A percentile compares a stretch with the other conserved stretches of the same genome.
phyloP scores from a whole-genome alignment of 2,329 filamentous ascomycete species.

The Aureobasidium leucospermi region DNA sequence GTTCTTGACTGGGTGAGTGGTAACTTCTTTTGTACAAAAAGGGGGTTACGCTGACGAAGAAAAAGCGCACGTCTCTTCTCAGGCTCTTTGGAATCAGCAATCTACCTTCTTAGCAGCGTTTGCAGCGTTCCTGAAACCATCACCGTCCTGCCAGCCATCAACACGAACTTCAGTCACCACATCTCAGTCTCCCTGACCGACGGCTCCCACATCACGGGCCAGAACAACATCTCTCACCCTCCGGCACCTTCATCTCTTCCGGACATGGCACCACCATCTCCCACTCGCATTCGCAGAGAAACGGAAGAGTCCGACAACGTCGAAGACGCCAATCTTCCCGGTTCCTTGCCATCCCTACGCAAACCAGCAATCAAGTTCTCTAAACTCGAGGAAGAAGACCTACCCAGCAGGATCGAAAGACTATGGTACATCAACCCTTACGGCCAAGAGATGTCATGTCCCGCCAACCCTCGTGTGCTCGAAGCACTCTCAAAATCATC shows the following conservation, averaged over 20 bases:
- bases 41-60: not conserved
- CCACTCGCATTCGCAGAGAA: constrained; percentile 23
- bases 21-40: not conserved
- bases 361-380: constrained; percentile 75
- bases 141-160: constrained; percentile 79
- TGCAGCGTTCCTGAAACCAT: constrained; percentile 74
- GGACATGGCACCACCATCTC: not conserved
- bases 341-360: constrained; percentile 71
- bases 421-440: constrained; percentile 99
- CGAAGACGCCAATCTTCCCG: constrained; percentile 74
- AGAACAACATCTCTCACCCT: constrained; percentile 80
- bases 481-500: constrained; percentile 57
- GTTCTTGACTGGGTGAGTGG: constrained; percentile 45
- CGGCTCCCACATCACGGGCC: constrained; percentile 73
- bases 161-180: constrained; percentile 92
- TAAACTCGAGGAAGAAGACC: constrained; percentile 66
- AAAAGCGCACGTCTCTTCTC: constrained; percentile 77
- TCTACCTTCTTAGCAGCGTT: constrained; percentile 81
- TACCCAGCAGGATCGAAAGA: constrained; percentile 68
- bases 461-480: constrained; percentile 73
- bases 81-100: constrained; percentile 84
- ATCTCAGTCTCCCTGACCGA: constrained; percentile 77
- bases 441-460: constrained; percentile 86
- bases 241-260: constrained; percentile 1
- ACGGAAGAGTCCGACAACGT: constrained; percentile 55